phyloP scores from a whole-genome alignment of 2,329 filamentous ascomycete genomes.

The Ceratocystis cubensis region DNA sequence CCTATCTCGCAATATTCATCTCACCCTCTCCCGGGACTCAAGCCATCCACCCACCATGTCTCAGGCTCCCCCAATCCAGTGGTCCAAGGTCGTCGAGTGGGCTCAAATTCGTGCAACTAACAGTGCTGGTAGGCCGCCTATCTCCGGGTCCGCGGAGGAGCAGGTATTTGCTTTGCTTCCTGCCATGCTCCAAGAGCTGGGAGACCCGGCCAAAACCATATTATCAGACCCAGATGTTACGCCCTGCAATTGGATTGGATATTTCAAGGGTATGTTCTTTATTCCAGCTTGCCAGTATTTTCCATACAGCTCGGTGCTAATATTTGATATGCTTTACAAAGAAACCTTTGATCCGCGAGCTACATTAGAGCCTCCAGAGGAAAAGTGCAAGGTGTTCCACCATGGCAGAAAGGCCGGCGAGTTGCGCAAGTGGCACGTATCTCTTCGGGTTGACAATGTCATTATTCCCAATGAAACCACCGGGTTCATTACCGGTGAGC shows the following conservation, averaged over 20 bases:
- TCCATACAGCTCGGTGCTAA: background rate
- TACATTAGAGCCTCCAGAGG: background rate
- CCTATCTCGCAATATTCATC: background rate
- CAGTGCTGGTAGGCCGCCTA: background rate
- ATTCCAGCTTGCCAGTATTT: background rate
- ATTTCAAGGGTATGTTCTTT: constrained; percentile 3
- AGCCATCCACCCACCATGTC: background rate
- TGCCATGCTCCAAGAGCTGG: background rate
- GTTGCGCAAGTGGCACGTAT: constrained; percentile 1
- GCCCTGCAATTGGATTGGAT: constrained; percentile 12
- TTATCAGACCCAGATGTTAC: background rate
- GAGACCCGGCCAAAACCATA: no score
- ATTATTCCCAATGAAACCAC: constrained; percentile 28
- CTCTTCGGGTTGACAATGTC: background rate
- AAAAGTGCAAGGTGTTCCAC: background rate
- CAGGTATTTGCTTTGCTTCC: constrained; percentile 11
- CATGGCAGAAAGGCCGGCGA: constrained; percentile 11
- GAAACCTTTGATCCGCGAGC: background rate
- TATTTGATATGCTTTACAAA: background rate
- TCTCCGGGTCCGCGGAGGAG: background rate
- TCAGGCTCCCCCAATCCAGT: background rate
- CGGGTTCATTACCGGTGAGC: constrained; percentile 26
- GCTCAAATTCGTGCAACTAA: background rate
- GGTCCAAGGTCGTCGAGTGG: constrained; percentile 16
- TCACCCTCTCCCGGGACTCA: background rate